These are phyloP conservation scores for Tricholoma saponaceum DNA, from an alignment of 768 basidiomycete species.

Conservation along the genomic window DNA sequence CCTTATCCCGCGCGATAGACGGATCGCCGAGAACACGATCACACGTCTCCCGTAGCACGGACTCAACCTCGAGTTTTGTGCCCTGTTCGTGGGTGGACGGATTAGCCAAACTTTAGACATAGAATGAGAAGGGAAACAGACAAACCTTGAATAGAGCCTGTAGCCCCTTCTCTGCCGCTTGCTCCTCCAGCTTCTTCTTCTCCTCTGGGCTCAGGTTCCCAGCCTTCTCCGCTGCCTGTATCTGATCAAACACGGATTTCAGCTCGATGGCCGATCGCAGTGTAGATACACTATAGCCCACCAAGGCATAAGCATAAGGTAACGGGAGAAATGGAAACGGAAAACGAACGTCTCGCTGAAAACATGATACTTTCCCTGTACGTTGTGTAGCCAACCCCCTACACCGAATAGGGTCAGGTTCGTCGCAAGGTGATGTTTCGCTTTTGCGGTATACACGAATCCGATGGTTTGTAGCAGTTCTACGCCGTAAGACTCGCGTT, in stretches of 20 bases:
- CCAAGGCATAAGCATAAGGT: background rate
- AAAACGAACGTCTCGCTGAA: conserved; percentile 85
- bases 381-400: conserved; percentile 90
- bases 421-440: conserved; percentile 79
- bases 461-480: conserved; percentile 85
- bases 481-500: conserved; percentile 82
- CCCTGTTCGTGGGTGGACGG: conserved; percentile 43
- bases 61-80: conserved; percentile 88
- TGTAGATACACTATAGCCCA: conserved; percentile 66
- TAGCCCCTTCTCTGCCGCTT: conserved; percentile 89
- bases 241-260: conserved; percentile 87
- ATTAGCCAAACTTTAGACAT: background rate
- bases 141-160: conserved; percentile 86
- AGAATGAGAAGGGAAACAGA: background rate
- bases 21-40: conserved; percentile 71
- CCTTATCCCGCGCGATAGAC: conserved; percentile 49
- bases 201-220: conserved; percentile 78
- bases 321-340: background rate
- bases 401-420: conserved; percentile 73
- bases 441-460: conserved; percentile 79
- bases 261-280: conserved; percentile 84
- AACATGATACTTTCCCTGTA: conserved; percentile 89
- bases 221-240: conserved; percentile 84
- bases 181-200: conserved; percentile 80
- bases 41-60: conserved; percentile 83